These are phyloP conservation scores for Ceratocystis huliohia DNA, from an alignment of 2,329 filamentous ascomycete species.

Conservation along the genomic window DNA sequence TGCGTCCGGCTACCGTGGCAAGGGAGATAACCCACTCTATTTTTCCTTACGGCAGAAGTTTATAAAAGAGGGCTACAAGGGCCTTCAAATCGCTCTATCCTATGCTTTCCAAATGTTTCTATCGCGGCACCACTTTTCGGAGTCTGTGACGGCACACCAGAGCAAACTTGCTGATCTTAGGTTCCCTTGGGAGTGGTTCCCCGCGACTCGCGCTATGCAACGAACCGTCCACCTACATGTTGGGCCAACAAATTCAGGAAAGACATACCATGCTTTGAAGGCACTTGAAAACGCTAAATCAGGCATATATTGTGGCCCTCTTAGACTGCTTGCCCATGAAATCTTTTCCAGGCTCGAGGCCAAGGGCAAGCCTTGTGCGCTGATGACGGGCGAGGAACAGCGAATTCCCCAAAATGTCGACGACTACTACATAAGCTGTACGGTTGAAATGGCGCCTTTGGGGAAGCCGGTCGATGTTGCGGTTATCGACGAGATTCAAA, in stretches of 20 bases:
- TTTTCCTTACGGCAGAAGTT: constrained; percentile 49
- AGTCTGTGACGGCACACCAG: constrained; percentile 45
- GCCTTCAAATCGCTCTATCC: constrained; percentile 46
- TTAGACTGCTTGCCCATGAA: constrained; percentile 82
- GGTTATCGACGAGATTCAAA: constrained; percentile 97
- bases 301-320: constrained; percentile 81
- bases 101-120: constrained; percentile 58
- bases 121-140: constrained; percentile 44
- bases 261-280: constrained; percentile 89
- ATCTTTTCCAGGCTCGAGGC: constrained; percentile 79
- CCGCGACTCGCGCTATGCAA: constrained; percentile 65
- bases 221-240: constrained; percentile 85
- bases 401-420: constrained; percentile 50
- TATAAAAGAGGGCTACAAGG: constrained; percentile 37
- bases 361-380: constrained; percentile 61
- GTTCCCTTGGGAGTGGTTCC: constrained; percentile 88
- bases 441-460: constrained; percentile 73
- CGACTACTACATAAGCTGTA: constrained; percentile 63
- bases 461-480: constrained; percentile 61
- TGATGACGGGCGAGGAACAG: constrained; percentile 86
- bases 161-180: constrained; percentile 63
- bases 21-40: constrained; percentile 39
- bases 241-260: constrained; percentile 93
- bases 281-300: constrained; percentile 61
- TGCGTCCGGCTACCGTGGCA: constrained; percentile 28